These are phyloP conservation scores for Gracilaria vermiculophylla DNA, from an alignment of 23 red algal species.

Conservation along the genomic window DNA sequence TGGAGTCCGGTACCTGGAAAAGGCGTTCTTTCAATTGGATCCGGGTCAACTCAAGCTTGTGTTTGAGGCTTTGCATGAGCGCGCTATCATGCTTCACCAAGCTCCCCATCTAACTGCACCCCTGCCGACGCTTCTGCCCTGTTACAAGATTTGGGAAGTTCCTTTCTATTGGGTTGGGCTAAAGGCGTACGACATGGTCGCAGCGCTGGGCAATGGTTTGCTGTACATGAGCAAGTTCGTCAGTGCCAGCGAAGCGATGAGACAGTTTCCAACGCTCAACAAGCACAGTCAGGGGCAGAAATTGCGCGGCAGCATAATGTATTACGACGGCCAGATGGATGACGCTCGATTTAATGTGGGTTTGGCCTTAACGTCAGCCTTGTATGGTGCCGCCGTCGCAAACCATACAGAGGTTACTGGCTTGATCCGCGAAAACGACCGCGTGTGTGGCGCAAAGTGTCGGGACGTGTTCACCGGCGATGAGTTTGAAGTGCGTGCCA, in stretches of 20 bases:
- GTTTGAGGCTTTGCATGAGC: conserved; percentile 88
- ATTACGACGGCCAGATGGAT: conserved; percentile 94
- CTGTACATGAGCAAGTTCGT: conserved; percentile 91
- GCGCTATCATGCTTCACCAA: conserved; percentile 90
- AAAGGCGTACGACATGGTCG: conserved; percentile 86
- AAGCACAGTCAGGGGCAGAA: conserved; percentile 57
- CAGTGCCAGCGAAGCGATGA: conserved; percentile 73
- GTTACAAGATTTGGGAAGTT: conserved; percentile 97
- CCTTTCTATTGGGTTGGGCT: conserved; percentile 91
- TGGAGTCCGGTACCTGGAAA: conserved; percentile 93
- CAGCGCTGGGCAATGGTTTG: conserved; percentile 66
- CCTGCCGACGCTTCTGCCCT: conserved; percentile 87
- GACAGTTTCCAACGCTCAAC: conserved; percentile 86
- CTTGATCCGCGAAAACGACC: conserved; percentile 56
- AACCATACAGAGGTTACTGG: conserved; percentile 90
- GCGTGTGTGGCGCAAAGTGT: conserved; percentile 68
- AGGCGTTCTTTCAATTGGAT: conserved; percentile 94
- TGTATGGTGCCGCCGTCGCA: conserved; percentile 86
- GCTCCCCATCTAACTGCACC: conserved; percentile 90
- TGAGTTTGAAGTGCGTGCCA: conserved; percentile 79
- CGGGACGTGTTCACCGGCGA: conserved; percentile 80
- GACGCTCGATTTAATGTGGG: conserved; percentile 85
- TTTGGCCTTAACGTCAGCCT: conserved; percentile 81
- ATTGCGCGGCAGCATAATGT: conserved; percentile 89
- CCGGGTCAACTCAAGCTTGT: conserved; percentile 87